A percentile compares a stretch with the other conserved stretches of the same genome.
These are phyloP conservation scores for Ophiostoma perfectum DNA, from an alignment of 2,329 filamentous ascomycete species.

Conservation along the genomic window DNA sequence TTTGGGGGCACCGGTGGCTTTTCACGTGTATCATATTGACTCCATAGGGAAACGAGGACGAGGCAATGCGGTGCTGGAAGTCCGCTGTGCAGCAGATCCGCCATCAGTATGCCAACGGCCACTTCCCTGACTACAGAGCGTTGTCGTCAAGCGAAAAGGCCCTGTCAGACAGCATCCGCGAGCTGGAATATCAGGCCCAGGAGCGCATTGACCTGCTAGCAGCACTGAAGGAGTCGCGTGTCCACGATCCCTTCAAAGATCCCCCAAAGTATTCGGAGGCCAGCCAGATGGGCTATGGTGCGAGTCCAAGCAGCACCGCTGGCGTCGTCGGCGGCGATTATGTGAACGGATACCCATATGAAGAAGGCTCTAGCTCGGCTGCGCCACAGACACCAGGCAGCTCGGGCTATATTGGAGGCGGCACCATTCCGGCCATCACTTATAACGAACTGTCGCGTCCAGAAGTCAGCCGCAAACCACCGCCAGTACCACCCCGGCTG, in stretches of 20 bases:
- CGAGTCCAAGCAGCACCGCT: conserved; percentile 4
- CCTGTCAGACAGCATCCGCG: conserved; percentile 70
- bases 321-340: conserved; percentile 4
- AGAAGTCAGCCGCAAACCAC: conserved; percentile 39
- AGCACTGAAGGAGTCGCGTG: conserved; percentile 64
- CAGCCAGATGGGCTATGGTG: not conserved
- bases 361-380: not conserved
- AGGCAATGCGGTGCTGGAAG: conserved; percentile 87
- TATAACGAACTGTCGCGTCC: conserved; percentile 76
- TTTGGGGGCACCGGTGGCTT: too few relatives aligned
- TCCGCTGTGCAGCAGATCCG: conserved; percentile 83
- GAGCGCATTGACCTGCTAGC: conserved; percentile 86
- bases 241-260: conserved; percentile 36
- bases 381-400: conserved; percentile 13
- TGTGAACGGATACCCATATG: conserved; percentile 3
- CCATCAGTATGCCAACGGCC: conserved; percentile 69
- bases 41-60: conserved; percentile 75
- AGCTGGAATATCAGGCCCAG: conserved; percentile 86
- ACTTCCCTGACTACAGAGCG: conserved; percentile 23
- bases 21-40: not conserved
- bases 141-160: conserved; percentile 76
- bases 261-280: conserved; percentile 1
- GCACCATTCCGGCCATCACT: conserved; percentile 72
- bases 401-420: conserved; percentile 65
- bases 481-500: conserved; percentile 42